Evolutionary conservation across 306 rosid species (phyloP), one percentile per base, ranked within the genome.

Genomic region (Trifolium fragiferum): DNA sequence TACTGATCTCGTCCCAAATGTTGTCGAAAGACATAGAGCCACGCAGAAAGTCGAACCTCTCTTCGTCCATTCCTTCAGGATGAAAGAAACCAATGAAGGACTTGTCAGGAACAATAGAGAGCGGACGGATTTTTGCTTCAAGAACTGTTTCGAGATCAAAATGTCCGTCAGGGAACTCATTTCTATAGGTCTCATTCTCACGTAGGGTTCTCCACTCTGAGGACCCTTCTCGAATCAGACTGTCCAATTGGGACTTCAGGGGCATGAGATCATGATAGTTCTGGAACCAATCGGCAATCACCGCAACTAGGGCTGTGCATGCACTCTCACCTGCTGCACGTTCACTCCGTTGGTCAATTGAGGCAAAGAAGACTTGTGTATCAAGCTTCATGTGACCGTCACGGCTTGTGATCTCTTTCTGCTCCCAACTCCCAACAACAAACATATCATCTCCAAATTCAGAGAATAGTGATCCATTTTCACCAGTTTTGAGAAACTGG

Each of bases 271-370:
- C 81, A 21, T 3, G 86, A 78, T 87, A 83, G 67, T 84, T 92
- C 66, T 92, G 99, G 77, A 95, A 86, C 99, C 99, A 95, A 70
- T 92, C 89, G 0, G 99, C 98, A 76, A 95, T 87, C n/a, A 95
- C 98, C 30, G 98, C 98, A 51, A 95, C 99, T 9, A 92, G 93
- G 71, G 92, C 99, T 37, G 99, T 95, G 21, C 99, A 95, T 53
- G 98, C 99, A 83, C 99, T 87, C 91, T 95, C 99, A 0, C 99
- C 99, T 0, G 97, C 97, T 38, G 98, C 99, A 49, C 92, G 85
- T 84, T 90, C 98, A 75, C 91, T 95, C 18, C 99, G 84, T 75
- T 95, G 99, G 81, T 95, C 98, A 2, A 95, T 95, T 74, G 99
- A 89, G 65, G 99, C 99, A 85, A 90, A 95, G 86, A 95, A 95